phyloP scores from a whole-genome alignment of 176 grass and related monocot genomes.

The sorghum (Sorghum bicolor) region DNA sequence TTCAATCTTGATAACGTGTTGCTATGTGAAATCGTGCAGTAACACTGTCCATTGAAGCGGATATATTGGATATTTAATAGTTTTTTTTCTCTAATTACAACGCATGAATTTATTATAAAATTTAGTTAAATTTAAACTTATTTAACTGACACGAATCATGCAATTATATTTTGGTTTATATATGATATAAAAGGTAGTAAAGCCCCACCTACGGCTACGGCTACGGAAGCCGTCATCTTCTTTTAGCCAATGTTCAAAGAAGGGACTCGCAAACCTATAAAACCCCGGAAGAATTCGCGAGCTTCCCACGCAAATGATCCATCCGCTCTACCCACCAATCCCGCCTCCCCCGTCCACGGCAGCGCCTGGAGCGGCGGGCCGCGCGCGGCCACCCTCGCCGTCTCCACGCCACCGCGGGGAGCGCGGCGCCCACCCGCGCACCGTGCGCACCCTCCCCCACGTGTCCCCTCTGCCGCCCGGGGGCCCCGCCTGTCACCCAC shows the following conservation, averaged over 20 bases:
- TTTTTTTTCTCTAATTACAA: no score
- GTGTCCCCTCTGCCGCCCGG: slow-evolving; percentile 40
- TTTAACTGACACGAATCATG: no score
- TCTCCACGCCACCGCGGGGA: slow-evolving; percentile 39
- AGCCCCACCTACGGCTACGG: neutral
- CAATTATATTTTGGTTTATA: no score
- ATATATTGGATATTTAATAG: no score
- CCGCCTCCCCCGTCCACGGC: slow-evolving; percentile 6
- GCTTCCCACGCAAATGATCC: slow-evolving; percentile 29
- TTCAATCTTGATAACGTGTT: no score
- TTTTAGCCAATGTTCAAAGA: neutral
- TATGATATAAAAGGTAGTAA: neutral
- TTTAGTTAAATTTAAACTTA: no score
- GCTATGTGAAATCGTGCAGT: no score
- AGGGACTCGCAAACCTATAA: slow-evolving; percentile 37
- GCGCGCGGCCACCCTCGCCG: slow-evolving; percentile 32
- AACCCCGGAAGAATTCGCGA: neutral
- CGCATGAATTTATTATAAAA: no score
- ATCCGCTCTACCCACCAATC: neutral
- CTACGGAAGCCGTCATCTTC: neutral
- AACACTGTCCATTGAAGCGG: no score
- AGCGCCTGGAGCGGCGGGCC: slow-evolving; percentile 35
- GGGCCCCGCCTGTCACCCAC: slow-evolving; percentile 60
- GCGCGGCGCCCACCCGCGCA: slow-evolving; percentile 26
- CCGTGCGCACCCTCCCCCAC: slow-evolving; percentile 30